Evolutionary conservation across 345 rosid species (phyloP), one percentile per base, ranked within the genome.

Genomic region (Cochlearia excelsa): DNA sequence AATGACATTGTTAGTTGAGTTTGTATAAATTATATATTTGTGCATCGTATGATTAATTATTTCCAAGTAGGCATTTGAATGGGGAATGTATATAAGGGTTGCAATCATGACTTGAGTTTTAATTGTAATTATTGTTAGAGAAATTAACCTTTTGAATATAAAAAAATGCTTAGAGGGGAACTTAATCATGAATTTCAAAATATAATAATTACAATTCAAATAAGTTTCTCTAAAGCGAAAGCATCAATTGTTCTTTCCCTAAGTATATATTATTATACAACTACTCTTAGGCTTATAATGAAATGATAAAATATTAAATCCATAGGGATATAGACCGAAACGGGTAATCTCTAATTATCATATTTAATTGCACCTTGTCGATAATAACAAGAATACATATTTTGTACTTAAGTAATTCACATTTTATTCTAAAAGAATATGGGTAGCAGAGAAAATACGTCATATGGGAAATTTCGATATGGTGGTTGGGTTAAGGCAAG

Each of bases 171-270:
- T 30, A 40, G 9, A 30, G 55, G 45, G 51, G 26, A 68, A 9
- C 51, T 69, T 54, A 69, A 61, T 62, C 23, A 62, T 69, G 74
- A n/a, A 7, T 43, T 42, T 55, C n/a, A 5, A 49, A 48, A 41
- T 47, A 56, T 29, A 49, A 70, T 70, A 57, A 50, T 63, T 70
- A 65, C 54, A 23, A 7, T 55, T 74, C 72, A 81, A 77, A 49
- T 76, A 79, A 75, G 80, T 77, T 67, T 67, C 77, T 76, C 56
- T 69, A 71, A 82, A 82, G 87, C 37, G 68, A 71, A 49, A 63
- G 53, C 77, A 76, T 75, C 67, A 63, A 73, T 59, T 30, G 48
- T 57, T 59, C 75, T 57, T 69, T 53, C 51, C 8, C 39, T 30
- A 46, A 16, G 23, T 16, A 16, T 16, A 67, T 41, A 44, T 44